phyloP scores from a whole-genome alignment of 495 filamentous ascomycete species.

The Astrothelium subdiscretum region DNA sequence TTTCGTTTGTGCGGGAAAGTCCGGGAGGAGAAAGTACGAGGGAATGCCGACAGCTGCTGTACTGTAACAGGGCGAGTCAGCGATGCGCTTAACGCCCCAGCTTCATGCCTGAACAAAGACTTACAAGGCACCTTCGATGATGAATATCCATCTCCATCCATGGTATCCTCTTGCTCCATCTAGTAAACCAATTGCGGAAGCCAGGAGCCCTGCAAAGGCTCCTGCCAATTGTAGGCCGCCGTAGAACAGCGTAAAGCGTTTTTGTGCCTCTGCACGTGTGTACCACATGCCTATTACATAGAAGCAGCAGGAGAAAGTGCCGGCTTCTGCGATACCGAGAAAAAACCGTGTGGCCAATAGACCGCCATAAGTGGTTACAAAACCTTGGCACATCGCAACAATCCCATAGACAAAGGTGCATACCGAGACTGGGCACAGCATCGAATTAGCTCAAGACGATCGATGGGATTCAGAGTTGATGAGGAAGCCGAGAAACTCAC shows the following conservation, averaged over 20 bases:
- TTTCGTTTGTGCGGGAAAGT: conserved; percentile 23
- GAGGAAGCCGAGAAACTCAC: background rate
- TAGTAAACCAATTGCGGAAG: conserved; percentile 14
- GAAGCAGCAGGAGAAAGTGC: background rate
- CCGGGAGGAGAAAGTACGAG: conserved; percentile 24
- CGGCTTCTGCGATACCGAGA: conserved; percentile 10
- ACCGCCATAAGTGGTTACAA: conserved; percentile 6
- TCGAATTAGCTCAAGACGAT: too few relatives aligned
- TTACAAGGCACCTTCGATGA: conserved; percentile 18
- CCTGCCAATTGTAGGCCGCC: conserved; percentile 5
- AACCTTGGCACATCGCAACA: conserved; percentile 6
- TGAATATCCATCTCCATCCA: conserved; percentile 22
- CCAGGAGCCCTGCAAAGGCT: conserved; percentile 17
- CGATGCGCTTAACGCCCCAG: too few relatives aligned
- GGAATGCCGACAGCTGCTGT: conserved; percentile 18
- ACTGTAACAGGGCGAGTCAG: too few relatives aligned
- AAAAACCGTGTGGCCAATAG: conserved; percentile 8
- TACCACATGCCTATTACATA: conserved; percentile 10
- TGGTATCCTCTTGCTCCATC: conserved; percentile 12
- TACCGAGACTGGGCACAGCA: background rate
- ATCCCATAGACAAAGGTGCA: conserved; percentile 5
- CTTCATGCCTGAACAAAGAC: too few relatives aligned
- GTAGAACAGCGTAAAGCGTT: conserved; percentile 10
- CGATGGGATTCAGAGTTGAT: background rate
- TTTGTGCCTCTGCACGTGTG: background rate